Conservation (phyloP, 192 early-diverging fungal genomes). For the Linnemannia zychae region DNA sequence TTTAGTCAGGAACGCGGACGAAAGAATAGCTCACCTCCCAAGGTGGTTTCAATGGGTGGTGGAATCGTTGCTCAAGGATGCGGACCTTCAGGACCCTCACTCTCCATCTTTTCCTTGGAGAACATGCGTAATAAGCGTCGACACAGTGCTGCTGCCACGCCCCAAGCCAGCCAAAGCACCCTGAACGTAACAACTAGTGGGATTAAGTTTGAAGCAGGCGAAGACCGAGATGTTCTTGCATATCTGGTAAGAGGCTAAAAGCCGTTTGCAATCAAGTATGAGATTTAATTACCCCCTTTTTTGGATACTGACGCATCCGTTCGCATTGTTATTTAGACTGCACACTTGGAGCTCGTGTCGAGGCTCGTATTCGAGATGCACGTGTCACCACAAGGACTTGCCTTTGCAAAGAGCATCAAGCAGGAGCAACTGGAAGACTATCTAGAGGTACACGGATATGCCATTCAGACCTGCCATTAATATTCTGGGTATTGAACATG, state of each 20-base stretch:
- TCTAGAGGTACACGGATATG: conserved; percentile 25
- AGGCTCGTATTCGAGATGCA: conserved; percentile 50
- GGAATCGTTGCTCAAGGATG: conserved; percentile 11
- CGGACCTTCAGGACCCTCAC: conserved; percentile 1
- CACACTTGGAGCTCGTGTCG: conserved; percentile 40
- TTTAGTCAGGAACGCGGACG: background rate
- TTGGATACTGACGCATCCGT: background rate
- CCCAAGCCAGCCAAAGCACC: background rate
- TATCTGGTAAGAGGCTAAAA: conserved; percentile 29
- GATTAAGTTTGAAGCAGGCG: conserved; percentile 40
- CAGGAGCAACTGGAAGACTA: conserved; percentile 18
- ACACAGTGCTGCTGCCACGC: conserved; percentile 13
- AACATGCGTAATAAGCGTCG: conserved; percentile 26
- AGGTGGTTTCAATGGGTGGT: background rate
- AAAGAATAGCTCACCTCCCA: background rate
- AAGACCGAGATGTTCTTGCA: conserved; percentile 39
- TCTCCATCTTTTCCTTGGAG: conserved; percentile 41
- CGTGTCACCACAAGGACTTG: conserved; percentile 23
- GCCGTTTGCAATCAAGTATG: background rate
- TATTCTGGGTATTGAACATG: too few relatives aligned
- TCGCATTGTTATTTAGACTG: conserved; percentile 20
- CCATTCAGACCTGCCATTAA: too few relatives aligned
- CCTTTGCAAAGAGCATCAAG: conserved; percentile 43
- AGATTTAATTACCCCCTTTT: background rate
- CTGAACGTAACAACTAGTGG: background rate